Evolutionary conservation across 805 yeast genomes (phyloP).

Genomic region (Helenozyma baotianmanensis): DNA sequence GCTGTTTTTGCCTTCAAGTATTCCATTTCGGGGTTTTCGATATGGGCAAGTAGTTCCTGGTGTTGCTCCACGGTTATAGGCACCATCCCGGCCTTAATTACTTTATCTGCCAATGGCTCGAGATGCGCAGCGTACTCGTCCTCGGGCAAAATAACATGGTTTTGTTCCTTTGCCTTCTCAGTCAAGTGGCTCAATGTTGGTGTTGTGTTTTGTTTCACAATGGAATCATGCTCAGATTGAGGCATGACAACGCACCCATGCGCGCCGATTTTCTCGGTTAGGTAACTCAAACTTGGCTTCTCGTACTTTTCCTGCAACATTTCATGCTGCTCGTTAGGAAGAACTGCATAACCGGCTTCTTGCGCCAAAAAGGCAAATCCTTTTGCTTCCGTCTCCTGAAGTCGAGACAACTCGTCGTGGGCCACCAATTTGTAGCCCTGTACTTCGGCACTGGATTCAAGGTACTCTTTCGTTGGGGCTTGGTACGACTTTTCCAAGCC

Average conservation of each 20-base stretch:
- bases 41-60: constrained; percentile 1
- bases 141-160: constrained; percentile 7
- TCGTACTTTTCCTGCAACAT: constrained; percentile 3
- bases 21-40: constrained; percentile 6
- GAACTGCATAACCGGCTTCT: constrained; percentile 4
- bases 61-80: constrained; percentile 8
- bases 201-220: constrained; percentile 7
- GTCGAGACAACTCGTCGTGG: background rate
- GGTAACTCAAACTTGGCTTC: constrained; percentile 12
- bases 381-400: constrained; percentile 2
- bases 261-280: constrained; percentile 5
- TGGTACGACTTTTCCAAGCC: constrained; percentile 1
- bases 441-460: constrained; percentile 1
- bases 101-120: constrained; percentile 8
- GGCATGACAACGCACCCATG: constrained; percentile 3
- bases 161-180: constrained; percentile 17
- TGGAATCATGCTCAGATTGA: constrained; percentile 6
- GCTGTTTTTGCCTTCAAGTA: constrained; percentile 8
- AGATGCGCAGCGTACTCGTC: constrained; percentile 1
- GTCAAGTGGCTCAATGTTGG: constrained; percentile 21
- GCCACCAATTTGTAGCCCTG: constrained; percentile 5
- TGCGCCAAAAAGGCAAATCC: constrained; percentile 7
- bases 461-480: constrained; percentile 5
- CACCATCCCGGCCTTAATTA: constrained; percentile 8
- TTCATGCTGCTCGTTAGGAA: constrained; percentile 6